Evolutionary conservation across 306 rosid species (phyloP), one percentile per base, ranked within the genome.

Genomic region (Prunus fruticosa): DNA sequence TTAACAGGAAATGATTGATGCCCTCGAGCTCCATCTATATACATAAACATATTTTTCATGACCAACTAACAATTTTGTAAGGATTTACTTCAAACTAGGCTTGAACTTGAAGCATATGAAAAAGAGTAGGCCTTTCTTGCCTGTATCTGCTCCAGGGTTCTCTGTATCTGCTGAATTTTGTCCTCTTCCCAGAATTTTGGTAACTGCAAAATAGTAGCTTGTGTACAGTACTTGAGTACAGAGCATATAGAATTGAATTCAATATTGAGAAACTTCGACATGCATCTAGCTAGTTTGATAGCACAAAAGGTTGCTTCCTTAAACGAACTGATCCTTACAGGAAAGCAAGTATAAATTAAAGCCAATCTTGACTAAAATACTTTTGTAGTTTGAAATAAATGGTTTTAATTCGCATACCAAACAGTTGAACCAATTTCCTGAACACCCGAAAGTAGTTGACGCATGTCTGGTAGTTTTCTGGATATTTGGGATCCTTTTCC

Each of bases 381-480:
- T 38, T 6, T 38, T 38, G 43, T 38, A 38, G 43, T 7, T 38
- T 38, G 43, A 38, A 38, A 6, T 0, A 38, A 56, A 22, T 56
- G 19, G 0, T 38, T n/a, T 38, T 38, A 38, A 38, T 38, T 38
- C 9, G 1, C 43, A 7, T 43, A 56, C 76, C 66, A 72, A 34
- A 1, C 1, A 6, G 53, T 64, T 34, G 32, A 32, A 16, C 23
- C 47, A 8, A 28, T 2, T 20, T 16, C 71, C 46, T 0, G 34
- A 72, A 11, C 69, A 72, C 16, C 27, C 15, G 14, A 16, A 74
- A 1, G 74, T 72, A 80, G 27, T 45, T 19, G 62, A 38, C 12
- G 62, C 84, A 77, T 28, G 84, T 80, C 2, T 25, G 43, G 61
- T 80, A 80, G 73, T 76, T 76, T 12, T 28, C 38, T 27, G 82